phyloP scores from a whole-genome alignment of 257 asterid genomes.

The Scutellaria galericulata region DNA sequence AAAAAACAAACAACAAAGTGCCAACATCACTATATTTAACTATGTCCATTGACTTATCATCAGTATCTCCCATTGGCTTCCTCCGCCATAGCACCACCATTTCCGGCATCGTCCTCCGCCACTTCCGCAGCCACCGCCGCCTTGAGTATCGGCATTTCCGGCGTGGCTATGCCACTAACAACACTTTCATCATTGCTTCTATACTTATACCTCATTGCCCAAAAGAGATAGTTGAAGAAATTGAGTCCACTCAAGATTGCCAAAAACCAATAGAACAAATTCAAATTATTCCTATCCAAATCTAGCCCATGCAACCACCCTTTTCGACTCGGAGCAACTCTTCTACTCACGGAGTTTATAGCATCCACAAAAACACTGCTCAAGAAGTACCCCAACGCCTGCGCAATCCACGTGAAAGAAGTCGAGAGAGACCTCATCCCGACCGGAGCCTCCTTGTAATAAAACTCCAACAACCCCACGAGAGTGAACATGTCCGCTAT shows the following conservation, averaged over 20 bases:
- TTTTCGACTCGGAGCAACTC: slow-evolving; percentile 44
- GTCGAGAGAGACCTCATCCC: slow-evolving; percentile 88
- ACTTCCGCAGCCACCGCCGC: slow-evolving; percentile 36
- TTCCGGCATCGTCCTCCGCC: slow-evolving; percentile 19
- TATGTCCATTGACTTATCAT: slow-evolving; percentile 22
- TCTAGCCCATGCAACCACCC: slow-evolving; percentile 77
- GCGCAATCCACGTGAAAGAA: slow-evolving; percentile 67
- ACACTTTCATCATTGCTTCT: slow-evolving; percentile 42
- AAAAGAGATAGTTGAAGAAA: slow-evolving; percentile 64
- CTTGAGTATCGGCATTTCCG: slow-evolving; percentile 39
- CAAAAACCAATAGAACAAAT: slow-evolving; percentile 78
- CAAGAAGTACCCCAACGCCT: slow-evolving; percentile 73
- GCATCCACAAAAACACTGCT: slow-evolving; percentile 66
- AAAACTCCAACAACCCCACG: slow-evolving; percentile 78
- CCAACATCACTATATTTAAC: slow-evolving; percentile 33
- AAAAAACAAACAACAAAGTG: neutral
- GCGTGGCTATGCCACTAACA: neutral
- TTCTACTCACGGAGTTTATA: slow-evolving; percentile 54
- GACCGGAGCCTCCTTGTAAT: slow-evolving; percentile 74
- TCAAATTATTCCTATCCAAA: slow-evolving; percentile 59
- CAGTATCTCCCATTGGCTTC: slow-evolving; percentile 39
- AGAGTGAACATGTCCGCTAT: slow-evolving; percentile 86
- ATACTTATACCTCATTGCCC: slow-evolving; percentile 79
- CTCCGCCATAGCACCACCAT: slow-evolving; percentile 34
- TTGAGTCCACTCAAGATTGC: slow-evolving; percentile 68